Evolutionary conservation across 495 filamentous ascomycete genomes (phyloP), one percentile per base, ranked within the genome.

Genomic region (Penicillium coffeae): DNA sequence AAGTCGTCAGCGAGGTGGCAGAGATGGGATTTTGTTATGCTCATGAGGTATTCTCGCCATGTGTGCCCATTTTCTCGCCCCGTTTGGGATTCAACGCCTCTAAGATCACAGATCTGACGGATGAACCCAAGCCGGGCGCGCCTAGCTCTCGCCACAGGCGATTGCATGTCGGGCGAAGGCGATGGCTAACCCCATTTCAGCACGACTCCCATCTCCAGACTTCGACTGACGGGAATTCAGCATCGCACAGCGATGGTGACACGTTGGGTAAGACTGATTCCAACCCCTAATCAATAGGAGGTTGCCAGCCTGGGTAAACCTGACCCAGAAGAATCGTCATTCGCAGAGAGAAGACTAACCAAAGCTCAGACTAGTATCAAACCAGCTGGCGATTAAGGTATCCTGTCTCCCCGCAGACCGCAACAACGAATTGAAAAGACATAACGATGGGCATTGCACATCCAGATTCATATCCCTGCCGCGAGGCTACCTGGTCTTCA

Each of bases 401-500:
- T 13, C 19, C 43, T 21, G 12, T 41, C n/a, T 45, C 48, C 20
- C 58, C 25, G 44, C 56, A 58, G 54, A 66, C 57, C 60, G 60
- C 64, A 64, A 68, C 66, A 52, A 55, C 54, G 56, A 71, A 75
- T 64, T 50, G 62, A 64, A 71, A 50, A 71, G 58, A 50, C 47
- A 48, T 62, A 58, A 62, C 50, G 46, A 50, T 62, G 63, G 68
- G 72, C 64, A 71, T 74, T 71, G 63, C 73, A 75, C 70, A 68
- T 77, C 74, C 72, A 65, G 67, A 62, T 71, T 61, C 72, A 71
- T 78, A 73, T 71, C 66, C 70, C 68, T 58, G 78, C 79, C 79
- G 78, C 66, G 79, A 78, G 78, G 78, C 79, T 70, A 76, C 71
- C 72, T 70, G 61, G 64, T 81, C 75, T 80, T 81, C 64, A 73